These are phyloP conservation scores for Crassisporium funariophilum DNA, from an alignment of 768 basidiomycete species.

Conservation along the genomic window DNA sequence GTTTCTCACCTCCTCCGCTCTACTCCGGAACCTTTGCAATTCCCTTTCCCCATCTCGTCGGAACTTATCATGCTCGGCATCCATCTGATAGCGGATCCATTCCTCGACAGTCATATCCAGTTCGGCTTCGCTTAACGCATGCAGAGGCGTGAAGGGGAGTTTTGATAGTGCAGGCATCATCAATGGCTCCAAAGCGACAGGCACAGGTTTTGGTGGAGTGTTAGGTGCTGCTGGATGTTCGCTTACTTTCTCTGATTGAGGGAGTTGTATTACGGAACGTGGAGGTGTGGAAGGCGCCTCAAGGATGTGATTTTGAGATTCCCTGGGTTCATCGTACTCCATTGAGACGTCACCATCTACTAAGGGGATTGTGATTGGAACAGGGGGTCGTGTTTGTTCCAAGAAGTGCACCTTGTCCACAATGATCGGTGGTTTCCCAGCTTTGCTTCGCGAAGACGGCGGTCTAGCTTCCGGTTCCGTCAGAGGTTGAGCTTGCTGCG, in stretches of 20 bases:
- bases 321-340: conserved; percentile 1
- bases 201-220: not conserved
- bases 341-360: not conserved
- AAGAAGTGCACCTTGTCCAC: not conserved
- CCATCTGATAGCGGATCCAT: conserved; percentile 79
- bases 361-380: not conserved
- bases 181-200: conserved; percentile 12
- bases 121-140: conserved; percentile 62
- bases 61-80: conserved; percentile 61
- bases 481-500: not conserved
- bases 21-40: conserved; percentile 40
- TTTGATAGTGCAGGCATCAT: conserved; percentile 45
- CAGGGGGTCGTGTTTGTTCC: not conserved
- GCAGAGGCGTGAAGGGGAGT: conserved; percentile 45
- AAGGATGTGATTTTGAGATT: not conserved
- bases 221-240: not conserved
- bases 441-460: not conserved
- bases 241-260: not conserved
- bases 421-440: too few species aligned
- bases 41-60: conserved; percentile 48
- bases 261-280: conserved; percentile 2
- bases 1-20: conserved; percentile 43
- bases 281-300: conserved; percentile 9
- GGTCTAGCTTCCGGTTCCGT: not conserved
- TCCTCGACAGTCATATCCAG: conserved; percentile 81